Conservation (phyloP, 2,329 filamentous ascomycete genomes). For the Colletotrichum aenigma region DNA sequence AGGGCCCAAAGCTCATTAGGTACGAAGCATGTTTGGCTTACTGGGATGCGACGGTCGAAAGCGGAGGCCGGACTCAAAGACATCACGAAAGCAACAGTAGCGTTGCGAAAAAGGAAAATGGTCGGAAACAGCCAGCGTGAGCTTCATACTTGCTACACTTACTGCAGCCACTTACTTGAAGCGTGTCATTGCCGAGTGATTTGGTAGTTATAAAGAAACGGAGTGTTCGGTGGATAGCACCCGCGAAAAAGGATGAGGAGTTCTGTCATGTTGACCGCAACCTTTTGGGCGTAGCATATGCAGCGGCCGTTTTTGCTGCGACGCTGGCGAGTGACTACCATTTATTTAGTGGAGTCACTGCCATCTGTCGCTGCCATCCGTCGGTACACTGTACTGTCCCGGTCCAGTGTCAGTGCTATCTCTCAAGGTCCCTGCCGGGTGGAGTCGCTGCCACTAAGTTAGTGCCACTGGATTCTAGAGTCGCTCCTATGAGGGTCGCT, state of each 20-base stretch:
- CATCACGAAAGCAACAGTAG: not conserved
- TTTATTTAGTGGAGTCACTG: not conserved
- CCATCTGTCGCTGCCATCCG: not conserved
- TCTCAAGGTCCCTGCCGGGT: not conserved
- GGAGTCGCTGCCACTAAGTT: not conserved
- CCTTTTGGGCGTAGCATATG: not conserved
- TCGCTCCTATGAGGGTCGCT: too few species aligned
- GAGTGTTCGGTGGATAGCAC: not conserved
- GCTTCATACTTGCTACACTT: not conserved
- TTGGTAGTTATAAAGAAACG: not conserved
- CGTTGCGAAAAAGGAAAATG: not conserved
- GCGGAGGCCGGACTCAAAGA: not conserved
- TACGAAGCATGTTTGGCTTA: not conserved
- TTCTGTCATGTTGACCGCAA: not conserved
- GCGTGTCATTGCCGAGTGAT: not conserved
- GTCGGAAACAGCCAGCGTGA: not conserved
- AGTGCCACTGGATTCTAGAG: too few species aligned
- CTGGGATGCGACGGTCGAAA: not conserved
- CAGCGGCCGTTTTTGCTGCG: not conserved
- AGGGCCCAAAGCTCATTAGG: not conserved
- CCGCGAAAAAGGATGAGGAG: not conserved
- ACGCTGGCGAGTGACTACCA: not conserved
- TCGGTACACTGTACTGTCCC: too few species aligned
- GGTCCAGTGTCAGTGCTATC: too few species aligned
- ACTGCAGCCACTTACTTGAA: not conserved